Evolutionary conservation across 1,284 basidiomycete genomes (phyloP), one percentile per base, ranked within the genome.

Genomic region (Cerrena zonata): DNA sequence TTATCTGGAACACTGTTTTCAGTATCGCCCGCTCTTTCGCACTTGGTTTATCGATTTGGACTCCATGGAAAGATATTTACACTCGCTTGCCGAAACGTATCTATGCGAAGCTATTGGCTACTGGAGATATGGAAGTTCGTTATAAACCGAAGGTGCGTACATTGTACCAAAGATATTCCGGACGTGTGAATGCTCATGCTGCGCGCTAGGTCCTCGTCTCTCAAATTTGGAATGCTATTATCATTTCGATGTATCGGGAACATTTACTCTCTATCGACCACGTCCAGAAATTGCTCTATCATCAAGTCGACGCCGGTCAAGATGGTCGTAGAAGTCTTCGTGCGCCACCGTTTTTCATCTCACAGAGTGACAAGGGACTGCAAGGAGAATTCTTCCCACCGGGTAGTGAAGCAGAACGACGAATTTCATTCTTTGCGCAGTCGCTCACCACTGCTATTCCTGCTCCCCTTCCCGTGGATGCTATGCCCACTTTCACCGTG

Each of bases 231-330:
- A 97, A 97, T 66, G 93, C 94, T 36, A 85, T 97, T 70, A 95
- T 97, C 71, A 96, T 97, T 58, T 96, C 93, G n/a, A 97, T 97
- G 94, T 97, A 96, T 69, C 86, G 94, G 62, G 94, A 96, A 68
- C 94, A 96, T 67, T 67, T 96, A n/a, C 74, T 96, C 37, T 95
- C 92, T 45, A 95, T 95, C 65, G 91, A 94, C 58, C 92, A 96
- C 64, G 92, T 96, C 30, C 92, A 95, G 71, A 92, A 92, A 64
- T 72, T 96, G 5, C 79, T 96, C 4, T 96, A 97, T 63, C 94
- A 96, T 66, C 94, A 96, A 68, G 89, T 96, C 30, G 90, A 94
- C 55, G 84, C 84, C 15, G 80, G 78, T 30, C 81, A 84, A 45
- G 89, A 89, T 56, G 91, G 91, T 46, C 86, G 92, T 58, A 84